Evolutionary conservation across 192 early-diverging fungal genomes (phyloP).

Genomic region (Irineochytrium annulatum): DNA sequence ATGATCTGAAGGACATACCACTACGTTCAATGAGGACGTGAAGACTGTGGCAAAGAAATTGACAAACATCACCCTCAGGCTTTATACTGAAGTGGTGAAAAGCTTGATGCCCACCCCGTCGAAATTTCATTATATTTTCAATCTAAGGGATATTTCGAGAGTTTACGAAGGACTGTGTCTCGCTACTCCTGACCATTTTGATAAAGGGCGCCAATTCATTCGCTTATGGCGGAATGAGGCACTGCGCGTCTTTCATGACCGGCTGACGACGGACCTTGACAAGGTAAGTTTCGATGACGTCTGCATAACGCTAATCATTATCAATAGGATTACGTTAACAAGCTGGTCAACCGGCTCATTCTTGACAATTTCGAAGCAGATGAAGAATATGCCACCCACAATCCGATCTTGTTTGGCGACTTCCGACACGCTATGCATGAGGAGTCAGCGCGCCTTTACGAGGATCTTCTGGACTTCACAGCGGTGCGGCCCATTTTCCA

Average conservation of each 20-base stretch:
- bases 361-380: conserved; percentile 56
- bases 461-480: conserved; percentile 57
- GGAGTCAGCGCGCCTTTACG: conserved; percentile 52
- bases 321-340: conserved; percentile 53
- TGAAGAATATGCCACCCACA: conserved; percentile 50
- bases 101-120: conserved; percentile 56
- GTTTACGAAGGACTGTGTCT: conserved; percentile 54
- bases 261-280: conserved; percentile 52
- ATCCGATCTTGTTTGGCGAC: conserved; percentile 56
- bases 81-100: conserved; percentile 52
- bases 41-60: conserved; percentile 34
- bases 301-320: too few species aligned
- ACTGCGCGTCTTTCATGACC: conserved; percentile 53
- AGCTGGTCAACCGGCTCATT: conserved; percentile 51
- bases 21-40: conserved; percentile 44
- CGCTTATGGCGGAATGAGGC: conserved; percentile 57
- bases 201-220: conserved; percentile 44
- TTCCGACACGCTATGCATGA: conserved; percentile 58
- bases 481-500: conserved; percentile 57
- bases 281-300: too few species aligned
- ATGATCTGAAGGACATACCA: conserved; percentile 51
- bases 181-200: conserved; percentile 55
- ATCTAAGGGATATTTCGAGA: conserved; percentile 57
- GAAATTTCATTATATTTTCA: conserved; percentile 67
- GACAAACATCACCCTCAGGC: conserved; percentile 44